Conservation (phyloP, 228 moss, liverwort and hornwort species). For the Sphagnum fallax region DNA sequence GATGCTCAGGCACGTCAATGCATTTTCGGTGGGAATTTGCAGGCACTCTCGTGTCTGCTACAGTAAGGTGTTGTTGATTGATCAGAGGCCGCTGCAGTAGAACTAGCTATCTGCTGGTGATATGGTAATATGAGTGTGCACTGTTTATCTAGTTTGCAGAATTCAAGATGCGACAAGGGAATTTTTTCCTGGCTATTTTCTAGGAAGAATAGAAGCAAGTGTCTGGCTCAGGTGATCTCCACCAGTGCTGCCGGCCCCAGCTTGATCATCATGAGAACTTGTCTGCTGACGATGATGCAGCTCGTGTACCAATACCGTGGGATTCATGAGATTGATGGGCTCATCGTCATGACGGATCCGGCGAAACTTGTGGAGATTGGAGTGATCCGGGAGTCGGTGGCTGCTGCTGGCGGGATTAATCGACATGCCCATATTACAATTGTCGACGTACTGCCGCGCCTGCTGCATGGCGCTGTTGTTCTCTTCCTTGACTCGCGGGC, state of each 20-base stretch:
- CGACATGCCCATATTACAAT: conserved; percentile 43
- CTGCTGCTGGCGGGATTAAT: conserved; percentile 42
- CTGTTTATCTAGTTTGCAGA: too few relatives aligned
- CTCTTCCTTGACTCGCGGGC: conserved; percentile 60
- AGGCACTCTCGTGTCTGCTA: too few relatives aligned
- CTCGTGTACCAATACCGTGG: too few relatives aligned
- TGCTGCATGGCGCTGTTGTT: conserved; percentile 49
- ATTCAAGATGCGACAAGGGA: too few relatives aligned
- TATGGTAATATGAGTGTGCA: too few relatives aligned
- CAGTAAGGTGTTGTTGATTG: too few relatives aligned
- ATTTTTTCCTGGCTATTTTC: conserved; percentile 34
- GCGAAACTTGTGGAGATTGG: conserved; percentile 45
- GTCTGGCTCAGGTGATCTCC: conserved; percentile 66
- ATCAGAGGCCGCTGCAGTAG: too few relatives aligned
- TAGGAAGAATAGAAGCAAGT: conserved; percentile 78
- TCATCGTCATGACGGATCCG: conserved; percentile 25
- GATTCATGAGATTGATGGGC: conserved; percentile 6
- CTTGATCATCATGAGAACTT: too few relatives aligned
- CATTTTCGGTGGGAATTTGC: too few relatives aligned
- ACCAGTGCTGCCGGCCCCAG: conserved; percentile 9
- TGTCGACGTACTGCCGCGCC: conserved; percentile 1
- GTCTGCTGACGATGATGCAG: too few relatives aligned
- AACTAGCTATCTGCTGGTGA: too few relatives aligned
- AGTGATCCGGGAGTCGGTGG: conserved; percentile 23
- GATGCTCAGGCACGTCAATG: too few relatives aligned